phyloP scores from a whole-genome alignment of 2,329 filamentous ascomycete genomes.

The Botrytis medusae region DNA sequence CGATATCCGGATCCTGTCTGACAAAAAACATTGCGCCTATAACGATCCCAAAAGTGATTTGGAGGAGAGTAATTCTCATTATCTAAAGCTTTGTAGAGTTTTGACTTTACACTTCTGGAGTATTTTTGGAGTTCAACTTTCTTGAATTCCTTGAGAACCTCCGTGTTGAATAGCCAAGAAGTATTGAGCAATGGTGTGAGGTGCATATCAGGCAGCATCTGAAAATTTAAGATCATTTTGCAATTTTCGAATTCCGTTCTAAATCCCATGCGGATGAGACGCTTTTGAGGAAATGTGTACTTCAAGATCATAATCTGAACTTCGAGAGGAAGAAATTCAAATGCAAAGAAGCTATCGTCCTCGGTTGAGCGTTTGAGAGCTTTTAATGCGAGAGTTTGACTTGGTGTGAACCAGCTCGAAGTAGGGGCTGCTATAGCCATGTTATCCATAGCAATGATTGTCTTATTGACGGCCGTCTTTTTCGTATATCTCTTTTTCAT shows the following conservation, averaged over 20 bases:
- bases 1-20: background rate
- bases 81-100: background rate
- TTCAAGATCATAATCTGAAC: background rate
- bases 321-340: background rate
- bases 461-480: background rate
- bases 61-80: too few species aligned
- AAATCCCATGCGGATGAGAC: background rate
- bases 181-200: background rate
- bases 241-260: background rate
- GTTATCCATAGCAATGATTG: background rate
- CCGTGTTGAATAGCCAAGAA: background rate
- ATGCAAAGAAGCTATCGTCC: background rate
- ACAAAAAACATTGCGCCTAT: background rate
- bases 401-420: background rate
- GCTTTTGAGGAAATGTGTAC: background rate
- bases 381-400: background rate
- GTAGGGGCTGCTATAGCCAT: background rate
- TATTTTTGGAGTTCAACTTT: background rate
- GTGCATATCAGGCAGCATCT: background rate
- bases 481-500: background rate
- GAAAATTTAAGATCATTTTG: background rate
- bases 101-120: background rate
- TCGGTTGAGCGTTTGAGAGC: background rate
- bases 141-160: background rate
- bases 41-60: background rate